phyloP scores from a whole-genome alignment of 179 eudicot species.

The Beta lomatogona region DNA sequence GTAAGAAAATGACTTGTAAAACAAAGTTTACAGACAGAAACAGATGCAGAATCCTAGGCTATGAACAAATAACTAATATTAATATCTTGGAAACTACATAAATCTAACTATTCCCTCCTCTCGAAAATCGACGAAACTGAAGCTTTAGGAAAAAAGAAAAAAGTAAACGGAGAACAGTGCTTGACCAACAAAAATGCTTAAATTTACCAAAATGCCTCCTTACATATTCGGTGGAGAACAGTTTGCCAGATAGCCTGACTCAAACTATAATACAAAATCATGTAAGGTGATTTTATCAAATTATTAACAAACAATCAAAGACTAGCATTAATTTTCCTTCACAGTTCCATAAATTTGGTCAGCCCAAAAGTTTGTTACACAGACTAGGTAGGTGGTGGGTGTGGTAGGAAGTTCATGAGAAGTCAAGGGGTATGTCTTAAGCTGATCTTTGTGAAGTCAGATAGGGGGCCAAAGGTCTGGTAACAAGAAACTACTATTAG shows the following conservation, averaged over 20 bases:
- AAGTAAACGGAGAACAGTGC: too few species aligned
- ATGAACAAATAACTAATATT: neutral
- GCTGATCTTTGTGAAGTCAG: conserved; percentile 7
- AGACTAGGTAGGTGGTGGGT: conserved; percentile 11
- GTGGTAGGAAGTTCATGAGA: neutral
- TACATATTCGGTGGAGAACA: too few species aligned
- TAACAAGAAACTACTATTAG: conserved; percentile 15
- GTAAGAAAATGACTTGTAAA: conserved; percentile 18
- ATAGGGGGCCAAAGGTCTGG: conserved; percentile 20
- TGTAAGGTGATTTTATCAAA: neutral
- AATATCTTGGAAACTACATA: conserved; percentile 3
- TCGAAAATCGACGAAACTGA: neutral
- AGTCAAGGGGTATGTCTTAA: conserved; percentile 2
- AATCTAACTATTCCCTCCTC: conserved; percentile 20
- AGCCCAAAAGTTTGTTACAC: neutral
- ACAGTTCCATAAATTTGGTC: conserved; percentile 9
- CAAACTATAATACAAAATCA: neutral
- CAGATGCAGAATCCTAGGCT: conserved; percentile 16
- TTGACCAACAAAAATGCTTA: too few species aligned
- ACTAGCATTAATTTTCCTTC: neutral
- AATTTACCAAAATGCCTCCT: too few species aligned
- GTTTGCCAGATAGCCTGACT: too few species aligned
- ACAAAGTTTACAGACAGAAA: neutral
- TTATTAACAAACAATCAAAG: neutral
- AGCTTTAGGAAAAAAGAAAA: too few species aligned